Percentiles rank a stretch among this genome's conserved stretches.
These are phyloP conservation scores for Xylariaceae sp. DNA, from an alignment of 2,329 filamentous ascomycete species.

Conservation along the genomic window DNA sequence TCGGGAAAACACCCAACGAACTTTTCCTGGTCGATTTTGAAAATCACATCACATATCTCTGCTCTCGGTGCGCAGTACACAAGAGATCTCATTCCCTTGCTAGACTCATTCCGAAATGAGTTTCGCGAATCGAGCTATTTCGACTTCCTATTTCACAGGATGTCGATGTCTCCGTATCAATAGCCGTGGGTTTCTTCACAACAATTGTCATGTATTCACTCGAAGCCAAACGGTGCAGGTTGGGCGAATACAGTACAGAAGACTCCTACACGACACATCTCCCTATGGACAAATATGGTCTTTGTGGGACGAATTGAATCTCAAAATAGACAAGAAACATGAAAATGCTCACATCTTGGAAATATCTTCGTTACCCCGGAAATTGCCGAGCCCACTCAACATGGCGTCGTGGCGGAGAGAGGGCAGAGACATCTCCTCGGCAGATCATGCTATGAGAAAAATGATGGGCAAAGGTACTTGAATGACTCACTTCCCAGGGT, in stretches of 20 bases:
- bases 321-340: slow-evolving; percentile 28
- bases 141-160: background rate
- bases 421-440: slow-evolving; percentile 54
- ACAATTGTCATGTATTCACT: slow-evolving; percentile 2
- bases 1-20: no score
- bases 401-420: slow-evolving; percentile 59
- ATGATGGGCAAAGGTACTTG: slow-evolving; percentile 54
- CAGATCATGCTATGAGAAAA: slow-evolving; percentile 42
- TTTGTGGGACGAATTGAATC: slow-evolving; percentile 22
- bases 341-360: slow-evolving; percentile 31
- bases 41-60: no score
- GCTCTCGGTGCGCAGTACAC: background rate
- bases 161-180: slow-evolving; percentile 13
- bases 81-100: background rate
- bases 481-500: no score
- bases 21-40: no score
- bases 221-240: no score
- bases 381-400: slow-evolving; percentile 49
- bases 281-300: slow-evolving; percentile 16
- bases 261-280: slow-evolving; percentile 16
- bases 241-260: no score
- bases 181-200: slow-evolving; percentile 14
- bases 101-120: slow-evolving; percentile 24
- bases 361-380: slow-evolving; percentile 30
- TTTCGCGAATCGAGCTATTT: slow-evolving; percentile 29